Evolutionary conservation across 345 rosid genomes (phyloP), one percentile per base, ranked within the genome.

Genomic region (Carallia pectinifolia): DNA sequence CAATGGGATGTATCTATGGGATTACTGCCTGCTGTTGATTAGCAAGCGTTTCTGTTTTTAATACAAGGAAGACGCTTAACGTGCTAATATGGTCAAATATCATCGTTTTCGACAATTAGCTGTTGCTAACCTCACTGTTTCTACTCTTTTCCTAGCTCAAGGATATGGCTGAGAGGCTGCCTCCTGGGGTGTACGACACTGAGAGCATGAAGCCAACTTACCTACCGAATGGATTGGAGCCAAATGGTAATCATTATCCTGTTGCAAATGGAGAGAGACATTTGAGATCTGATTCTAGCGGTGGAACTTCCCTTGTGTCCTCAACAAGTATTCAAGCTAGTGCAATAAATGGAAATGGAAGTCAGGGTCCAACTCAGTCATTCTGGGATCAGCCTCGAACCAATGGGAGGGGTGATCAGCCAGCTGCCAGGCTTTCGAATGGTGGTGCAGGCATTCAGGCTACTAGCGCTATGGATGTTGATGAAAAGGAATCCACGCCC

Each of bases 131-230:
- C 50, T 55, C 60, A 15, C 6, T 55, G 31, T 68, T 63, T 72
- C n/a, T 48, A 29, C 74, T 31, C 37, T 72, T 66, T 58, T 67
- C 48, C 47, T 87, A 95, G 99, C 90, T 95, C 70, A 95, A 92
- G 85, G 91, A 89, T 71, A 87, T 95, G 85, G 92, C 96, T 44
- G 90, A 89, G 84, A 83, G 82, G 78, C 82, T 90, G 75, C 96
- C 97, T 8, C 88, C 92, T 0, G 93, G 90, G 12, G 85, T 74
- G 36, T 86, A 83, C 65, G 96, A 88, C 33, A 5, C 88, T 27
- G 92, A 89, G 77, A 84, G 80, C 71, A 61, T 74, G 75, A 79
- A 70, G 48, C 79, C 77, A 2, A 76, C 80, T 59, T 84, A 68
- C 80, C 67, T 84, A 62, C 81, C 85, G 54, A 89, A 86, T 58